Base-by-base conservation (phyloP, 352 stramenopile genomes). In the Globisporangium paddicum region DNA sequence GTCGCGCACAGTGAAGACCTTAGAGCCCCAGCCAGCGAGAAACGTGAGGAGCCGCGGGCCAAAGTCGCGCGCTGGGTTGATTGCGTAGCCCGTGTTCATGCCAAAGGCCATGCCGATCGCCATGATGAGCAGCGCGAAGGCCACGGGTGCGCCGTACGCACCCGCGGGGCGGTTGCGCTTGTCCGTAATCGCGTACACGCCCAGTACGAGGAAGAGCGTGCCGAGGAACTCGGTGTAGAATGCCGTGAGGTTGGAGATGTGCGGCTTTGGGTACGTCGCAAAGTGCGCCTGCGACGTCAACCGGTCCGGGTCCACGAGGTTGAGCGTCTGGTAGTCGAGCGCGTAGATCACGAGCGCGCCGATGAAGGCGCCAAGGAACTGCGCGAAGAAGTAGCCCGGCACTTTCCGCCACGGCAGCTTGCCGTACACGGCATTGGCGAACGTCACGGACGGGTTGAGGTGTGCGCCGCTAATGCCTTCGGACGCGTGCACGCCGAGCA, bases 101-200 rank as follows among this genome's bases (percentile, higher is more conserved):
- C 81, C 79, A 45, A 91, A 89, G 8, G 75, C 72, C 73, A 89
- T 91, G 41, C 82, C 79, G 34, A 91, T 80, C 5, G 56, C 78
- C 32, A 80, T 66, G 32, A 91, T 72, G 19, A 91, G 58, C 16
- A 87, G 42, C 30, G 76, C 79, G 37, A 86, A 69, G 1, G 76
- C 66, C 38, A 63, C 42, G 18, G 81, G 81, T 32, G 77, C 62
- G 4, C 57, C 64, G 55, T 75, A 83, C 4, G 75, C 57, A 38
- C 66, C 78, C 3, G 77, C 73, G 16, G 79, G 74, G 19, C 74
- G 71, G 69, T 91, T 91, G 5, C 67, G 44, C 46, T 77, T 52
- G 60, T 89, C 79, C 13, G 62, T 67, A 40, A 91, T 77, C 2
- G 79, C 69, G 34, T 86, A 86, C 50, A 88, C 75, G 32, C 81